These are phyloP conservation scores for Climacium dendroides DNA, from an alignment of 225 moss, liverwort and hornwort species.

Conservation along the genomic window DNA sequence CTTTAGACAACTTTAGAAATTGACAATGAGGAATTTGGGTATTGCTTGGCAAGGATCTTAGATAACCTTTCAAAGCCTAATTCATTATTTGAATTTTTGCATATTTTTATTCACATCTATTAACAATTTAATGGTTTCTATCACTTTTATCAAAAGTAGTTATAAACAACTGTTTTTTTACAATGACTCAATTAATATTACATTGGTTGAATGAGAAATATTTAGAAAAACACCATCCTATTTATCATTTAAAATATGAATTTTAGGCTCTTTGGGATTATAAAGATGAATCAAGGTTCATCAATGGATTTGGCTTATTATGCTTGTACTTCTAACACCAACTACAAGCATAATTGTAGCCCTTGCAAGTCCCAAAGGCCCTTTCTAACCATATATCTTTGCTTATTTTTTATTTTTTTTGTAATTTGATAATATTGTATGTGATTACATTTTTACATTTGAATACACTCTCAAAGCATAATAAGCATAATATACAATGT, in stretches of 20 bases:
- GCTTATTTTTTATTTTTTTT: neutral
- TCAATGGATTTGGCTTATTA: fast-evolving
- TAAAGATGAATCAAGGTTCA: too few relatives aligned
- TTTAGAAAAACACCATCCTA: neutral
- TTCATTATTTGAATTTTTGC: neutral
- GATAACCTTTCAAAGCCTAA: neutral
- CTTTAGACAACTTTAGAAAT: neutral
- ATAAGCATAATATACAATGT: neutral
- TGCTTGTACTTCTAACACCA: neutral
- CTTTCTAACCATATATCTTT: neutral
- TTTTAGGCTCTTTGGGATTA: neutral
- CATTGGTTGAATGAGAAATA: neutral
- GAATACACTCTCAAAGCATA: neutral
- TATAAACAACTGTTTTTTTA: neutral
- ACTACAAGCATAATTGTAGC: neutral
- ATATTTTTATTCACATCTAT: too few relatives aligned
- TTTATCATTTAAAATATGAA: neutral
- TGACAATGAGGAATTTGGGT: fast-evolving
- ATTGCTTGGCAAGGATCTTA: neutral
- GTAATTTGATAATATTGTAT: too few relatives aligned
- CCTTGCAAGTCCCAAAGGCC: neutral
- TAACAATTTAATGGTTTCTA: neutral
- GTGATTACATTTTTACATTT: neutral
- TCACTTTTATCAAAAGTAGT: neutral
- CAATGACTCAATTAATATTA: neutral